These are phyloP conservation scores for Populus tremula DNA, from an alignment of 345 rosid species.

Conservation along the genomic window DNA sequence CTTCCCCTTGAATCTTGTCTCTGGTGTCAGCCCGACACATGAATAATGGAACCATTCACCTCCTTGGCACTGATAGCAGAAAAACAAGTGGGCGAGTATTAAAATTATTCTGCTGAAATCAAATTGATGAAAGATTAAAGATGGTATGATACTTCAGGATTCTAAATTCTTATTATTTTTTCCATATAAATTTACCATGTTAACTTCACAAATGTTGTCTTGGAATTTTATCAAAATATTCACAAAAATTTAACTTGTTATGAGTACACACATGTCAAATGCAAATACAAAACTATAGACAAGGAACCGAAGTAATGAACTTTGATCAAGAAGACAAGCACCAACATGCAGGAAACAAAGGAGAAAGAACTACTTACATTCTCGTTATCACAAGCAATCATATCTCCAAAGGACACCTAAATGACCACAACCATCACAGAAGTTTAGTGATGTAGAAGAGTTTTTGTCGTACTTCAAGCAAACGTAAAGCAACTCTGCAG, in stretches of 20 bases:
- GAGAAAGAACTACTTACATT: constrained; percentile 49
- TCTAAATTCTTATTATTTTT: neutral
- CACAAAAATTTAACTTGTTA: neutral
- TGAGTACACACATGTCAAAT: neutral
- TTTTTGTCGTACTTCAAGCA: neutral
- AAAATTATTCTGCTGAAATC: neutral
- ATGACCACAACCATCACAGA: constrained; percentile 5
- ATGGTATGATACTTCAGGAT: neutral
- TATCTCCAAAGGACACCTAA: constrained; percentile 97
- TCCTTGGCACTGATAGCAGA: constrained; percentile 74
- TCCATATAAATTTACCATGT: neutral
- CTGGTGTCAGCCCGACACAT: constrained; percentile 93
- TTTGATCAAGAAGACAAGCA: neutral
- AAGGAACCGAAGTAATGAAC: constrained; percentile 7
- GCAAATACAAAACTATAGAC: neutral
- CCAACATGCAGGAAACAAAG: neutral
- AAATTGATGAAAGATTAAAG: neutral
- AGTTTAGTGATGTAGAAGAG: constrained; percentile 9
- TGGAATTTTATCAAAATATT: neutral
- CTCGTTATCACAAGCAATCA: constrained; percentile 99
- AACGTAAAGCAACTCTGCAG: neutral
- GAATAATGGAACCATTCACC: constrained; percentile 99
- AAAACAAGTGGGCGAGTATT: constrained; percentile 7
- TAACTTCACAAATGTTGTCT: neutral
- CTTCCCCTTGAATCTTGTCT: constrained; percentile 95